Conservation (phyloP, 176 grass and related monocot genomes). For the Triticum timopheevii region DNA sequence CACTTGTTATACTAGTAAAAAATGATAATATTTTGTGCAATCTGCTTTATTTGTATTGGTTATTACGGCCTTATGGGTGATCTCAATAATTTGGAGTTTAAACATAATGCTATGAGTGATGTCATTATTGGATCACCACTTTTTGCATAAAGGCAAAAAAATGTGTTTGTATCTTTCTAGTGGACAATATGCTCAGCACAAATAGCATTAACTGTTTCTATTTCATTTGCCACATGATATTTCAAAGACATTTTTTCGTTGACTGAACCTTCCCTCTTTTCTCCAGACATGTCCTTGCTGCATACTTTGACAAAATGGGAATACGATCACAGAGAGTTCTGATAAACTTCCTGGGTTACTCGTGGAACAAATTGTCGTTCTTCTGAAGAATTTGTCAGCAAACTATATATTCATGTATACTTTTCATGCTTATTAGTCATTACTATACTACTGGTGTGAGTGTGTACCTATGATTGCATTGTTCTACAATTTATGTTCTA, state of each 20-base stretch:
- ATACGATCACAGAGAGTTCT: background rate
- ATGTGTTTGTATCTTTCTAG: background rate
- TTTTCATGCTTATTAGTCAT: constrained; percentile 18
- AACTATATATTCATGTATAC: background rate
- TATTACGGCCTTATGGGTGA: background rate
- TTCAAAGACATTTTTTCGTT: background rate
- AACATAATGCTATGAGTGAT: background rate
- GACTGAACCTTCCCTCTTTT: constrained; percentile 26
- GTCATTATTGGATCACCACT: background rate
- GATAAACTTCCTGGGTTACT: constrained; percentile 19
- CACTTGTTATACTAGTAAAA: background rate
- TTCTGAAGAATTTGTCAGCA: background rate
- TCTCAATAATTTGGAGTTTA: background rate
- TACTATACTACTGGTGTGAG: constrained; percentile 34
- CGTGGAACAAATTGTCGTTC: constrained; percentile 18
- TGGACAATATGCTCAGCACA: background rate
- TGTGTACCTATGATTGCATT: constrained; percentile 35
- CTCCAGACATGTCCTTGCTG: constrained; percentile 52
- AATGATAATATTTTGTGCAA: background rate
- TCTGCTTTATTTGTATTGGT: constrained; percentile 16
- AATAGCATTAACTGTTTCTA: background rate
- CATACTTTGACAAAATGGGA: constrained; percentile 40
- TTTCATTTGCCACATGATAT: background rate
- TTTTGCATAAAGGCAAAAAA: background rate
- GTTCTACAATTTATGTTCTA: constrained; percentile 10